Evolutionary conservation across 805 yeast genomes (phyloP).

Genomic region (Novakomyces olei): DNA sequence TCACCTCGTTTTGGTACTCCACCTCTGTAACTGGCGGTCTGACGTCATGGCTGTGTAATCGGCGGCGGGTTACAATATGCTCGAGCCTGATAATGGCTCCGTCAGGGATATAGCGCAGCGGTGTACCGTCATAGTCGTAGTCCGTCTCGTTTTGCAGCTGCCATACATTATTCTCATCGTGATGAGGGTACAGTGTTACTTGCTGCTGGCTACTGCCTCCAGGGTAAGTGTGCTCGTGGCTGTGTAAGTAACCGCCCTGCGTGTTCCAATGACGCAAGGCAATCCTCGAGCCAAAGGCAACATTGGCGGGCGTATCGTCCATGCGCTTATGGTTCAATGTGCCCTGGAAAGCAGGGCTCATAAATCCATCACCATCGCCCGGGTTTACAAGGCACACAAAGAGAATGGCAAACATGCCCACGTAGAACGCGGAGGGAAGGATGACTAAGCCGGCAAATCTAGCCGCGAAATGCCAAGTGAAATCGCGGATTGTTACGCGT

Average conservation of each 20-base stretch:
- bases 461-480: constrained; percentile 21
- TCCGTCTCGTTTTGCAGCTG: constrained; percentile 20
- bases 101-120: constrained; percentile 27
- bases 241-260: constrained; percentile 59
- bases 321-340: constrained; percentile 25
- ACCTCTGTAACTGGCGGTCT: constrained; percentile 81
- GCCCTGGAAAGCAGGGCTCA: constrained; percentile 49
- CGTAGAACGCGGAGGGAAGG: constrained; percentile 38
- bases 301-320: constrained; percentile 34
- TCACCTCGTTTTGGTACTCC: constrained; percentile 71
- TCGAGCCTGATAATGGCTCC: constrained; percentile 41
- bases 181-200: constrained; percentile 46
- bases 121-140: constrained; percentile 14
- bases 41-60: constrained; percentile 45
- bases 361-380: constrained; percentile 38
- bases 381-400: constrained; percentile 22
- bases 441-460: constrained; percentile 24
- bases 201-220: constrained; percentile 56
- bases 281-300: constrained; percentile 50
- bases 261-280: constrained; percentile 49
- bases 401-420: constrained; percentile 35
- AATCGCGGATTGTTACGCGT: constrained; percentile 17
- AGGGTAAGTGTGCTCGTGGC: constrained; percentile 42
- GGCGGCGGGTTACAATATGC: constrained; percentile 46
- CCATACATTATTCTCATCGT: constrained; percentile 56